phyloP scores from a whole-genome alignment of 768 basidiomycete genomes.

The Wakefieldia striispora region DNA sequence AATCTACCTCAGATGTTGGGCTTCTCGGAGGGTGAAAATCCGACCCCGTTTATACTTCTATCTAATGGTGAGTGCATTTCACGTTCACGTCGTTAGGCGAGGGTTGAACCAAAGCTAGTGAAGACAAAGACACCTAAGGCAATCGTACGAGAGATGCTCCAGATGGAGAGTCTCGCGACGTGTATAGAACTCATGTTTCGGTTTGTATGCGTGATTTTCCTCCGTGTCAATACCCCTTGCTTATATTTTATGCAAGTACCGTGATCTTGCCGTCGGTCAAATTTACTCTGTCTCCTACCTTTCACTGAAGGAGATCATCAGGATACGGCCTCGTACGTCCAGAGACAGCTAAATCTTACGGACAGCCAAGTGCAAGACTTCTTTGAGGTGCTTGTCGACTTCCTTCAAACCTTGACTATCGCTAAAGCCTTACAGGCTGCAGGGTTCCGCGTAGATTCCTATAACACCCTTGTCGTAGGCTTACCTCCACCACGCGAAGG shows the following conservation, averaged over 20 bases:
- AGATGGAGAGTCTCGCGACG: constrained; percentile 35
- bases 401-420: background rate
- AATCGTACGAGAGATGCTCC: constrained; percentile 36
- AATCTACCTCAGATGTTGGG: constrained; percentile 54
- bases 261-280: constrained; percentile 36
- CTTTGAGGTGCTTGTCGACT: constrained; percentile 35
- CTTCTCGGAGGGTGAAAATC: constrained; percentile 43
- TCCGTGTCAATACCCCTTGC: background rate
- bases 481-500: constrained; percentile 40
- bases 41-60: constrained; percentile 51
- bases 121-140: constrained; percentile 43
- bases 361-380: constrained; percentile 45
- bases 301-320: constrained; percentile 12
- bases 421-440: constrained; percentile 31
- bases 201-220: constrained; percentile 25
- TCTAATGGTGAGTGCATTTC: constrained; percentile 38
- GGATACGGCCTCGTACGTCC: constrained; percentile 45
- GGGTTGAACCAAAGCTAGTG: constrained; percentile 28
- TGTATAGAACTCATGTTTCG: constrained; percentile 36
- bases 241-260: constrained; percentile 33
- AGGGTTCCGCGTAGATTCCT: constrained; percentile 40
- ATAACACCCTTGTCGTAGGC: constrained; percentile 42
- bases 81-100: background rate
- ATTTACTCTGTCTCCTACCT: background rate
- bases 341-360: constrained; percentile 39